A percentile compares a stretch with the other conserved stretches of the same genome.
Evolutionary conservation across 345 rosid species (phyloP).

Genomic region (Aquilaria sinensis): DNA sequence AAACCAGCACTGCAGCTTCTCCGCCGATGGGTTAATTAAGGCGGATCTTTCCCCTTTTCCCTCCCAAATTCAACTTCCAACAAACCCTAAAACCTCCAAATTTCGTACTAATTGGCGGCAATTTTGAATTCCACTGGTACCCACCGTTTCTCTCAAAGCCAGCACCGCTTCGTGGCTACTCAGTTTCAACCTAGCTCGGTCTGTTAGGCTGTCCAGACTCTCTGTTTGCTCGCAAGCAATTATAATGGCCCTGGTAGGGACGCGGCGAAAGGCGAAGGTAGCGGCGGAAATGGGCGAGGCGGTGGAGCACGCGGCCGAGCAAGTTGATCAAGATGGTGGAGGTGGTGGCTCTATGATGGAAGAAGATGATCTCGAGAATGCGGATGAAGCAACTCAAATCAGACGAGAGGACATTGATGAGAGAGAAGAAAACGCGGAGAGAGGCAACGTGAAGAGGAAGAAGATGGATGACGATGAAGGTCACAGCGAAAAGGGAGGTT

Average conservation of each 20-base stretch:
- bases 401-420: not conserved
- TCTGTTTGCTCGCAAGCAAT: not conserved
- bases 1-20: not conserved
- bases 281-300: not conserved
- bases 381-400: no score
- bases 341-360: no score
- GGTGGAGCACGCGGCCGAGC: not conserved
- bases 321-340: no score
- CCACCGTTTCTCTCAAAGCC: not conserved
- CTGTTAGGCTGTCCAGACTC: not conserved
- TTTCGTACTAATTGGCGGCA: not conserved
- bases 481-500: not conserved
- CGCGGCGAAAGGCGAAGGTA: not conserved
- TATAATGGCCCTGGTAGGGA: not conserved
- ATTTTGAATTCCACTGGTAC: not conserved
- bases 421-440: not conserved
- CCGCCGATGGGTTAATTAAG: not conserved
- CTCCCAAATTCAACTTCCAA: not conserved
- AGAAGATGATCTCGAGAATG: no score
- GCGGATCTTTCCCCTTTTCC: not conserved
- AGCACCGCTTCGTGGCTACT: no score
- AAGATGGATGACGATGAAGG: not conserved
- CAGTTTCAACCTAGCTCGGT: not conserved
- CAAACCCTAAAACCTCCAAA: not conserved
- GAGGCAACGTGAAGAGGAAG: not conserved